Conservation (phyloP, 495 filamentous ascomycete species). For the Poronia punctata region DNA sequence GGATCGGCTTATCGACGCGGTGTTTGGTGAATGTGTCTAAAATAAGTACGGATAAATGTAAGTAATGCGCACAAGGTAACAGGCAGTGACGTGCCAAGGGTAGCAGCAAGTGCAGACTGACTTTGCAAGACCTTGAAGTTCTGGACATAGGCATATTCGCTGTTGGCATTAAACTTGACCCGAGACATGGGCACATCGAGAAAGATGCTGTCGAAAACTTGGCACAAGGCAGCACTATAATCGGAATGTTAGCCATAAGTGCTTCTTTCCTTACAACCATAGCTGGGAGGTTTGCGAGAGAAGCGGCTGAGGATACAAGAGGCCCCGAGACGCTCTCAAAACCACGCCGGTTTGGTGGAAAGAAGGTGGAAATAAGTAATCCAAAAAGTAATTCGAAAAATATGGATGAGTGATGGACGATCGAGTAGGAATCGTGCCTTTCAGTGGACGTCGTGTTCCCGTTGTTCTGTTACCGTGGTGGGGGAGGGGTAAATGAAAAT, state of each 20-base stretch:
- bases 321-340: too few species aligned
- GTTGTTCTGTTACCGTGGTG: constrained; percentile 13
- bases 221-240: constrained; percentile 87
- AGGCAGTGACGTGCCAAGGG: background rate
- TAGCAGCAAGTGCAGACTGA: constrained; percentile 38
- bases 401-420: too few species aligned
- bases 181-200: constrained; percentile 92
- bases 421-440: constrained; percentile 14
- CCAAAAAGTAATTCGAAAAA: too few species aligned
- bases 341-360: too few species aligned
- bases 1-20: constrained; percentile 76
- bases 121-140: constrained; percentile 97
- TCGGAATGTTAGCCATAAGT: constrained; percentile 1
- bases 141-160: constrained; percentile 93
- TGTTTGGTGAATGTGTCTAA: constrained; percentile 79
- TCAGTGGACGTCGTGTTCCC: background rate
- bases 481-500: constrained; percentile 27
- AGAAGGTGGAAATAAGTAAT: too few species aligned
- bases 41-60: constrained; percentile 8
- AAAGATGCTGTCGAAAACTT: constrained; percentile 96
- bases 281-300: too few species aligned
- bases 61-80: constrained; percentile 9
- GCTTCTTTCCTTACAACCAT: too few species aligned
- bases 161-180: constrained; percentile 97
- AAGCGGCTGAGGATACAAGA: too few species aligned